Evolutionary conservation across 106 monocot species (phyloP).

Genomic region (Dendrobium chrysotoxum): DNA sequence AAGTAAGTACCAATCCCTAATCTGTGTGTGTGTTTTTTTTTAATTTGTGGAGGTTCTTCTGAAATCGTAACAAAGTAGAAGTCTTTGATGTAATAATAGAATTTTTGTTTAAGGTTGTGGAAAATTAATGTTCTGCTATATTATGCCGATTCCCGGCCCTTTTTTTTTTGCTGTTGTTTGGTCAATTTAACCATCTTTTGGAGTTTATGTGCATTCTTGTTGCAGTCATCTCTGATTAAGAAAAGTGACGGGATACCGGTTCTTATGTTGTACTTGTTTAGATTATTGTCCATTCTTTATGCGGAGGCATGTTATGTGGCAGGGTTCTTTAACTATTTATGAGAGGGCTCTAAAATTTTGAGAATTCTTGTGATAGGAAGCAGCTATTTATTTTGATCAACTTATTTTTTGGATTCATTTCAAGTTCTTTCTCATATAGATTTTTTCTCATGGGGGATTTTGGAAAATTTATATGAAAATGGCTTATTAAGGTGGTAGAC

Average conservation of each 20-base stretch:
- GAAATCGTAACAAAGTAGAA: neutral
- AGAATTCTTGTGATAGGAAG: neutral
- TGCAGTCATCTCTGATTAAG: neutral
- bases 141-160: neutral
- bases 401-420: neutral
- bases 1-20: constrained; percentile 36
- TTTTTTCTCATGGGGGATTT: neutral
- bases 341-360: neutral
- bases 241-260: neutral
- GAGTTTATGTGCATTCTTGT: neutral
- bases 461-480: neutral
- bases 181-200: neutral
- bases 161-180: neutral
- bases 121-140: neutral
- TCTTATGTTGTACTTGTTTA: neutral
- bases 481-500: neutral
- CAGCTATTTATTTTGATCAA: neutral
- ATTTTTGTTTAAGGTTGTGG: neutral
- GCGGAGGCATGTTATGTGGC: neutral
- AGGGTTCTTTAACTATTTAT: neutral
- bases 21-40: neutral
- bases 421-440: neutral
- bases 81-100: neutral
- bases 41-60: too few relatives aligned
- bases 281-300: neutral